Base-by-base conservation (phyloP, 441 rosid species). In the Populus trichocarpa region DNA sequence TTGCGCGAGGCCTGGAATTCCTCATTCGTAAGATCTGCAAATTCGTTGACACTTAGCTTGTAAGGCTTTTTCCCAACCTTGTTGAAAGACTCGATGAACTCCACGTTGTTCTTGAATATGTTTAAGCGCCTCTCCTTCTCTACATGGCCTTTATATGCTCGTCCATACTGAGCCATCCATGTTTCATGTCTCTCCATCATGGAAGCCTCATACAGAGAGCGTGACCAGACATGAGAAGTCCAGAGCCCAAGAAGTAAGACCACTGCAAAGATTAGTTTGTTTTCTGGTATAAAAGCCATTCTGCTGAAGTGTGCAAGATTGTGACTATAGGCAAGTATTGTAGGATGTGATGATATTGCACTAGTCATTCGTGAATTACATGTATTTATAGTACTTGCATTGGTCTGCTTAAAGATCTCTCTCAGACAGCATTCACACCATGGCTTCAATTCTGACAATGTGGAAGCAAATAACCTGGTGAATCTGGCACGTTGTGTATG, bases 21-120 rank as follows among this genome's bases (percentile, higher is more conserved):
- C n/a, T 87, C 88, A 67, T 80, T 90, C 28, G 93, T 94, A 72
- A 91, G 68, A 79, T 94, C 95, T 5, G 96, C 90, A 59, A 94
- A 92, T 85, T 82, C 87, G 81, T 94, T 94, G 75, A 91, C 70
- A 79, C 85, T 86, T 79, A 91, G 77, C 84, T 89, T 90, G 80
- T 86, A 94, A 77, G 87, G 81, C 78, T 77, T 86, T 9, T 77
- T 75, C 79, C 89, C 88, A 78, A 71, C 80, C 79, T 88, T 86
- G 89, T 91, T 94, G 10, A 88, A 87, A 32, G 71, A 79, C 73
- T 90, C 94, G 25, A 94, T 90, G 81, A 89, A 90, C 78, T 87
- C 74, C 40, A 88, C 93, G 80, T 92, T 94, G 67, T 88, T 87
- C 81, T 86, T 91, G 83, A 92, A 94, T 77, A 89, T 91, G 67